Percentiles rank a stretch among this genome's conserved stretches.
phyloP scores from a whole-genome alignment of 2,329 filamentous ascomycete species.

The Helotiales sp. region DNA sequence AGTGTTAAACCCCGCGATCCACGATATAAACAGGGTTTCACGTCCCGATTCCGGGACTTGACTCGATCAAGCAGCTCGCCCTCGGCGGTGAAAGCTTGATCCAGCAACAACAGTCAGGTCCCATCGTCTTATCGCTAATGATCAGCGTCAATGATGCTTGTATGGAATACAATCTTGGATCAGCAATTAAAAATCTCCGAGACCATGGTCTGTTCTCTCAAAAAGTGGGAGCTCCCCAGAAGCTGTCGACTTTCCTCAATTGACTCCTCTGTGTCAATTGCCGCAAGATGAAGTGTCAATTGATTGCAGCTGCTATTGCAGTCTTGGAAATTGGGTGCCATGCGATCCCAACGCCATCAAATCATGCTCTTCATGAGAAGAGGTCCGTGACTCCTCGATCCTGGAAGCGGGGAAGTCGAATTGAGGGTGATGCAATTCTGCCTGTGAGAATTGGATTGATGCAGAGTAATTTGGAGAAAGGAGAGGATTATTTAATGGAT shows the following conservation, averaged over 20 bases:
- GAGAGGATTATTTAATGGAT: slow-evolving; percentile 23
- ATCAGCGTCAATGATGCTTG: not conserved
- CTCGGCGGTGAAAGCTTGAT: not conserved
- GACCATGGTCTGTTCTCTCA: not conserved
- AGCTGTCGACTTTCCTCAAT: not conserved
- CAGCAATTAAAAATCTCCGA: not conserved
- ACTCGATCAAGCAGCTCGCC: not conserved
- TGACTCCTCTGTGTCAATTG: not conserved
- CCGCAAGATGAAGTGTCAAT: not conserved
- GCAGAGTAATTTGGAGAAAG: slow-evolving; percentile 22
- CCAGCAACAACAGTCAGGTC: not conserved
- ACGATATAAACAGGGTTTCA: not conserved
- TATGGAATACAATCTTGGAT: not conserved
- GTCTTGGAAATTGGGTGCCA: not conserved
- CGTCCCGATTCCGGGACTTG: not conserved
- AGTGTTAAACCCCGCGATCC: not conserved
- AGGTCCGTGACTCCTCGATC: slow-evolving; percentile 6
- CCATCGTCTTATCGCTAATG: not conserved
- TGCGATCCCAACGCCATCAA: slow-evolving; percentile 15
- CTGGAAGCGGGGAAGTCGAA: slow-evolving; percentile 15
- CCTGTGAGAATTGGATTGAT: slow-evolving; percentile 24
- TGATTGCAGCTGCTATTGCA: not conserved
- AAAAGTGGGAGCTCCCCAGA: not conserved
- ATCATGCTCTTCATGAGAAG: slow-evolving; percentile 21
- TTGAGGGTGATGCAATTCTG: slow-evolving; percentile 20